phyloP scores from a whole-genome alignment of 257 asterid genomes.

The Voacanga thouarsii region DNA sequence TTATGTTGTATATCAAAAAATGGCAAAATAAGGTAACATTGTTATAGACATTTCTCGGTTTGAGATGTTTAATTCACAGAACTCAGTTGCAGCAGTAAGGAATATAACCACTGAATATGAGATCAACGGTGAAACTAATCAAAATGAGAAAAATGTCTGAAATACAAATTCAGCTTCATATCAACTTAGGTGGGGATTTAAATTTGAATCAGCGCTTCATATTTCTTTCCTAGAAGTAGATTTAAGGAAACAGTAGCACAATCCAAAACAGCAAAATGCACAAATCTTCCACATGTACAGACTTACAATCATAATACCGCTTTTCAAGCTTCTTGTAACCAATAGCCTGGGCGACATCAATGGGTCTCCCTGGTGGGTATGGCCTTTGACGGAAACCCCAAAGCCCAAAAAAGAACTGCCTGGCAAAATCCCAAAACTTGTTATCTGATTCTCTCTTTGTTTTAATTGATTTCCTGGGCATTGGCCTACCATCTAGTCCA shows the following conservation, averaged over 20 bases:
- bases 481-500: slow-evolving; percentile 96
- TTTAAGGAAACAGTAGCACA: neutral
- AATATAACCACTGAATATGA: neutral
- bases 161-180: neutral
- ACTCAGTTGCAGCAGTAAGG: neutral
- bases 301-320: slow-evolving; percentile 90
- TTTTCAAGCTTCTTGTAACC: slow-evolving; percentile 84
- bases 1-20: neutral
- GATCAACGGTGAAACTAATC: neutral
- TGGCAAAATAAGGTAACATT: neutral
- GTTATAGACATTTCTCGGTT: neutral
- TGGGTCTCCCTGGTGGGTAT: slow-evolving; percentile 89
- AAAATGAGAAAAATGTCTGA: neutral
- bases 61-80: neutral
- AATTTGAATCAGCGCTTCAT: too few relatives aligned
- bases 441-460: slow-evolving; percentile 59
- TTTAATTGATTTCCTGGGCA: slow-evolving; percentile 91
- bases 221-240: neutral
- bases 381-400: slow-evolving; percentile 98
- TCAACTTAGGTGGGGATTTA: too few relatives aligned
- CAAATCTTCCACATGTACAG: neutral
- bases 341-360: slow-evolving; percentile 92
- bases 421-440: slow-evolving; percentile 95
- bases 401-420: slow-evolving; percentile 95
- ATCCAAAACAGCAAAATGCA: neutral